Percentiles rank a stretch among this genome's conserved stretches.
Evolutionary conservation across 345 rosid genomes (phyloP).

Genomic region (Chamaenerion angustifolium): DNA sequence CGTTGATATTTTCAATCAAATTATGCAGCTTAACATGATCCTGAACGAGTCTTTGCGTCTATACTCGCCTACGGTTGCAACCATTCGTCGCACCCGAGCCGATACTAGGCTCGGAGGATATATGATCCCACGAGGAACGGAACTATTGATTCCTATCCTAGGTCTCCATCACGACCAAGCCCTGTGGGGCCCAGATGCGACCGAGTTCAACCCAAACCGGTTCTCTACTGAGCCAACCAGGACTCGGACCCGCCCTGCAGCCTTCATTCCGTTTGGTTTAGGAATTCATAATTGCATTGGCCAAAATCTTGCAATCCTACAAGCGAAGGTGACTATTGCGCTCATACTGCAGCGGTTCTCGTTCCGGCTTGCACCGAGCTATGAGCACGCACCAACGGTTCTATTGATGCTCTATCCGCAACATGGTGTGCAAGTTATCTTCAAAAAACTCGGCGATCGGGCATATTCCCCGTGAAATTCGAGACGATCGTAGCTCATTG

Average conservation of each 20-base stretch:
- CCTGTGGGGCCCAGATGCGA: conserved; percentile 66
- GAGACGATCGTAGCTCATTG: too few species aligned
- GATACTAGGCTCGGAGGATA: conserved; percentile 38
- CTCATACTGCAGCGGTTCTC: conserved; percentile 31
- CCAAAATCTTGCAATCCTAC: conserved; percentile 32
- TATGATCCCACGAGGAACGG: conserved; percentile 46
- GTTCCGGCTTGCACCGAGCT: conserved; percentile 38
- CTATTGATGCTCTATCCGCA: conserved; percentile 40
- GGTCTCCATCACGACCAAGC: conserved; percentile 43
- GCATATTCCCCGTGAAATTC: too few species aligned
- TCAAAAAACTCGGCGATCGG: conserved; percentile 9
- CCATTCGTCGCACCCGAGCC: conserved; percentile 24
- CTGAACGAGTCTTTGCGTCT: conserved; percentile 59
- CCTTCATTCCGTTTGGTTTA: conserved; percentile 34
- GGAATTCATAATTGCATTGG: conserved; percentile 48
- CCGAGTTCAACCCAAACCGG: conserved; percentile 48
- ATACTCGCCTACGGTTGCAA: conserved; percentile 44
- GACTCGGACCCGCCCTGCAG: conserved; percentile 24
- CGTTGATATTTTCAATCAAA: too few species aligned
- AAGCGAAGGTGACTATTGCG: conserved; percentile 43
- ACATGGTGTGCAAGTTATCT: conserved; percentile 49
- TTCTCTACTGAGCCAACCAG: conserved; percentile 15
- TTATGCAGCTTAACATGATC: conserved; percentile 41
- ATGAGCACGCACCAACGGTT: conserved; percentile 54
- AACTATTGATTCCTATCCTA: conserved; percentile 28